Percentiles rank a stretch among this genome's conserved stretches.
Conservation (phyloP, 495 filamentous ascomycete species). For the Penicillium canariense region DNA sequence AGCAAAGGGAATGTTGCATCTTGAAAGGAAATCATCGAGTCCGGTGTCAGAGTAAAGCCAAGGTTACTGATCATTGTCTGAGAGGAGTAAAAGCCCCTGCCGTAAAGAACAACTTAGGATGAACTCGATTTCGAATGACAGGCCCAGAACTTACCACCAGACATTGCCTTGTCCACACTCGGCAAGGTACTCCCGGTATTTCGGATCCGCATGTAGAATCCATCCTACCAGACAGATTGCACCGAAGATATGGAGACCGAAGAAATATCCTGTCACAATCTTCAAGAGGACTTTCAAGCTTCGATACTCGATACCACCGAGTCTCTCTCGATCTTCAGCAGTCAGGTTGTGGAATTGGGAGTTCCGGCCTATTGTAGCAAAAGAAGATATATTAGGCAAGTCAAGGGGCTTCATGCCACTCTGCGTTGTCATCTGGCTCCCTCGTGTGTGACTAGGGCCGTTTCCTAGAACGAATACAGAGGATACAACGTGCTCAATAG, state of each 20-base stretch:
- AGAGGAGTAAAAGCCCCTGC: conserved; percentile 34
- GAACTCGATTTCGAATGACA: neutral
- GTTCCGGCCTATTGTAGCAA: conserved; percentile 70
- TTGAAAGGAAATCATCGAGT: conserved; percentile 80
- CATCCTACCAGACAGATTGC: conserved; percentile 64
- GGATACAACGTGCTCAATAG: neutral
- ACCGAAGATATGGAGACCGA: conserved; percentile 63
- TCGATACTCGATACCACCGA: conserved; percentile 63
- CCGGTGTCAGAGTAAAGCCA: conserved; percentile 74
- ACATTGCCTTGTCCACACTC: conserved; percentile 52
- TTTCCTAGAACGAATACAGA: neutral
- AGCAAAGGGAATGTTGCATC: conserved; percentile 64
- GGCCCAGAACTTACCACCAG: conserved; percentile 67
- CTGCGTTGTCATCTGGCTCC: neutral
- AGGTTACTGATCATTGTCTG: conserved; percentile 43
- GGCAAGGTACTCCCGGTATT: conserved; percentile 55
- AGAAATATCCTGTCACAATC: conserved; percentile 61
- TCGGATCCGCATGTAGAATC: conserved; percentile 56
- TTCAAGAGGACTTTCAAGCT: conserved; percentile 54
- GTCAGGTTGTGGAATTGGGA: conserved; percentile 71
- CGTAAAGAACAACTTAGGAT: neutral
- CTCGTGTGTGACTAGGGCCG: neutral
- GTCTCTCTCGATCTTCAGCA: conserved; percentile 55
- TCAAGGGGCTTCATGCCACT: conserved; percentile 11
- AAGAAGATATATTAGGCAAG: conserved; percentile 28